Percentiles rank a stretch among this genome's conserved stretches.
Conservation (phyloP, 306 rosid genomes). For the Carpinus fangiana region DNA sequence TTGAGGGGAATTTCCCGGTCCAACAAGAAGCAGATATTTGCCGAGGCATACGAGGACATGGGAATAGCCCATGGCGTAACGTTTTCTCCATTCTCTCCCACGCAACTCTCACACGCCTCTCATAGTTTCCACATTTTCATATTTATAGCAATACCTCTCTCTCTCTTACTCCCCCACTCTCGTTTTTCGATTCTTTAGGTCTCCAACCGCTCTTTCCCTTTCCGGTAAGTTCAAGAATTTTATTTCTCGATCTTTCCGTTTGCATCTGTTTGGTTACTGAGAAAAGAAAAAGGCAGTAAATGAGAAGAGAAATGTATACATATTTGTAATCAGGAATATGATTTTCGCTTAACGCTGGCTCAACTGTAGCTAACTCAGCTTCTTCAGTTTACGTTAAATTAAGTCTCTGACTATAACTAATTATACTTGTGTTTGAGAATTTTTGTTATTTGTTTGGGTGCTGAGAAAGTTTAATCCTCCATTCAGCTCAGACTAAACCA, state of each 20-base stretch:
- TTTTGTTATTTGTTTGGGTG: background rate
- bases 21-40: constrained; percentile 50
- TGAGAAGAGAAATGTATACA: background rate
- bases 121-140: background rate
- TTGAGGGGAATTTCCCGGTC: background rate
- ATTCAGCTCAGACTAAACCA: background rate
- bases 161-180: background rate
- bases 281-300: constrained; percentile 11
- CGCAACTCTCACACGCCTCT: constrained; percentile 76
- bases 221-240: constrained; percentile 36
- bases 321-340: no score
- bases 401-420: background rate
- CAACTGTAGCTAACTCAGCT: background rate
- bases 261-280: constrained; percentile 2
- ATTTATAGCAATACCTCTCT: background rate
- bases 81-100: constrained; percentile 56
- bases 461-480: background rate
- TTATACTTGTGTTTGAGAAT: background rate
- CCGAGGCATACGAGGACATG: constrained; percentile 63
- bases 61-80: constrained; percentile 53
- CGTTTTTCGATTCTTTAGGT: background rate
- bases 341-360: background rate
- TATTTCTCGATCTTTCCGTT: constrained; percentile 7
- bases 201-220: constrained; percentile 10
- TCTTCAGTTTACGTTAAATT: background rate